These are phyloP conservation scores for Xylogone sp. DNA, from an alignment of 2,329 filamentous ascomycete genomes.

Conservation along the genomic window DNA sequence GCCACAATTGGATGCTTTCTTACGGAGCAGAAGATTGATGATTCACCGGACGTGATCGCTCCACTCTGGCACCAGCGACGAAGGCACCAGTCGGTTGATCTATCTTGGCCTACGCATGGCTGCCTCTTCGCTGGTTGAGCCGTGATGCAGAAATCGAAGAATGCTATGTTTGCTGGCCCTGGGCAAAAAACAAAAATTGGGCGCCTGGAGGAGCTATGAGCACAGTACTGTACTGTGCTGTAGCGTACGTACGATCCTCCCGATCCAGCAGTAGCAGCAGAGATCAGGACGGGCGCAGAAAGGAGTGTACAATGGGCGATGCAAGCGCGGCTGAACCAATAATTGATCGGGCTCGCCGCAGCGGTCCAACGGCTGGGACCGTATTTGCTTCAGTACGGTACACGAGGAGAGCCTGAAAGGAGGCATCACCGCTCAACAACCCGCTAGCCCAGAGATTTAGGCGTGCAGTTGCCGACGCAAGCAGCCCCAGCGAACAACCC, in stretches of 20 bases:
- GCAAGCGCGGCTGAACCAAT: neutral
- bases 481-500: neutral
- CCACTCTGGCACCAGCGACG: neutral
- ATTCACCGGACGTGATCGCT: neutral
- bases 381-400: too few species aligned
- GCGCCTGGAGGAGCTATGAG: neutral
- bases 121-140: too few species aligned
- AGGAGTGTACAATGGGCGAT: neutral
- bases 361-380: too few species aligned
- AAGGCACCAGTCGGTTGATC: neutral
- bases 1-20: too few species aligned
- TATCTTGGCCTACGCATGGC: neutral
- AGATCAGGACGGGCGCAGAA: neutral
- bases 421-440: neutral
- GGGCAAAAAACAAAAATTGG: neutral
- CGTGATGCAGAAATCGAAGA: neutral
- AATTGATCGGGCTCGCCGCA: neutral
- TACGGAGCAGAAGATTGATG: neutral
- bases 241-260: too few species aligned
- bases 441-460: neutral
- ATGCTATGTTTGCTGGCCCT: neutral
- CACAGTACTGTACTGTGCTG: neutral
- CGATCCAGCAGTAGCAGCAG: too few species aligned
- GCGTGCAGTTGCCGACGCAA: neutral
- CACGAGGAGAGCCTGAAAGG: neutral